Base-by-base conservation (phyloP, 2,329 filamentous ascomycete genomes). In the Colletotrichum acutatum region DNA sequence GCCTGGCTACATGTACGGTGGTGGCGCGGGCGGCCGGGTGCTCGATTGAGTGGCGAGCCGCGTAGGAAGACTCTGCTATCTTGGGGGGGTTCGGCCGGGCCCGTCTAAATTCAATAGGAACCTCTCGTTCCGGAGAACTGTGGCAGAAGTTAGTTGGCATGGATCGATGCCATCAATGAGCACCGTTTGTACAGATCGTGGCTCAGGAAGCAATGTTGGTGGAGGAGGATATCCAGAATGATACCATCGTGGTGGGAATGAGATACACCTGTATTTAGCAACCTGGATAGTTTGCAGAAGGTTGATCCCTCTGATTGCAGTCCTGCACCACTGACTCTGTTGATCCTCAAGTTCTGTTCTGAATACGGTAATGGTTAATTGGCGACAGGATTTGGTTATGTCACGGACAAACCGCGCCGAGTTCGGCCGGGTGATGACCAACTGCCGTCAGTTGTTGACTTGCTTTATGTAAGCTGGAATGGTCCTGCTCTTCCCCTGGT, bases 1-100 rank as follows among this genome's bases (percentile, higher is more conserved):
- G 16, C 42, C 42, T 26, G 63, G 42, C 14, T 71, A 71, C 37
- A 42, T 42, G 37, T 42, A 42, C 34, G 68, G 63, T 1, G 62
- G 62, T 24, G 52, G 26, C 12, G 62, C 46, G 22, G 62, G 30
- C 30, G 52, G 22, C 52, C 46, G 62, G 49, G 62, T 37, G 52
- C 16, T 49, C 32, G 24, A 14, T 1, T 42, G 32, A 26, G 16
- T 16, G 52, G 19, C 22, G 5, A 19, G 32, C 32, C 32, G 32
- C 14, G 16, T 7, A 5, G 30, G 12, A 5, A 49, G 19, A 19
- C 19, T 49, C 42, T 49, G 42, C 42, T 8, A 49, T 22, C 7
- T 6, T 49, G 19, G 11, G 9, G 9, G 19, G 8, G 26, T n/a
- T 22, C 22, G 28, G 16, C 42, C 28, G 2, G 19, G 22, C n/a